Evolutionary conservation across 179 eudicot genomes (phyloP), one percentile per base, ranked within the genome.

Genomic region (Beta lomatogona): DNA sequence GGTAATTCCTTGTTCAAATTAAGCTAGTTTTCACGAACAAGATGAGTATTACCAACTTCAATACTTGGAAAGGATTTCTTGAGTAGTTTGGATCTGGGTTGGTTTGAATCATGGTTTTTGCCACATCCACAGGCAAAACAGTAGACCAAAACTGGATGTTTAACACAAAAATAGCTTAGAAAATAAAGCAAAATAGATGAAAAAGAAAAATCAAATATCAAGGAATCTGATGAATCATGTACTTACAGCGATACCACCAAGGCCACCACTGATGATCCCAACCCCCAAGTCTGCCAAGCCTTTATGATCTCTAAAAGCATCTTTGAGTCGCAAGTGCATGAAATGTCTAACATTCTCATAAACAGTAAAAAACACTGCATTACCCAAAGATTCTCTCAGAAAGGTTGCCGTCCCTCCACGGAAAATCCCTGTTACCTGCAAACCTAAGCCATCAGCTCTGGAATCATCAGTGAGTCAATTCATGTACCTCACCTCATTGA

Each of bases 401-500:
- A 93, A 90, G 61, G 99, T 95, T 77, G 98, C 81, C 44, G 78
- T 75, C 22, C 99, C 99, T 83, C 99, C 99, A 60, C 98, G 93
- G 79, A 92, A 94, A 58, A 91, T 83, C 70, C 99, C 99, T 80
- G 86, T 76, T 80, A 92, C 86, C 99, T 95, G 90, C 82, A 88
- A 67, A 83, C 21, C 52, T 28, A 75, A 57, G 28, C 65, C 75
- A 78, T 85, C 79, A 87, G 88, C 77, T 83, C 45, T 55, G 13
- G 5, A 36, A 74, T 21, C 73, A 75, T 22, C 75, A 70, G 59
- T 48, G 28, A 28, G 44, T 31, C 57, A 46, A 55, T 80, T 61
- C 70, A 71, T 58, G 79, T 52, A 67, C 75, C 53, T 76, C 57
- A 67, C 75, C 53, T 76, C 57, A 53, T 4, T 28, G 10, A 22